Evolutionary conservation across 139 green algal species (phyloP).

Genomic region (Asterochloris sp.): DNA sequence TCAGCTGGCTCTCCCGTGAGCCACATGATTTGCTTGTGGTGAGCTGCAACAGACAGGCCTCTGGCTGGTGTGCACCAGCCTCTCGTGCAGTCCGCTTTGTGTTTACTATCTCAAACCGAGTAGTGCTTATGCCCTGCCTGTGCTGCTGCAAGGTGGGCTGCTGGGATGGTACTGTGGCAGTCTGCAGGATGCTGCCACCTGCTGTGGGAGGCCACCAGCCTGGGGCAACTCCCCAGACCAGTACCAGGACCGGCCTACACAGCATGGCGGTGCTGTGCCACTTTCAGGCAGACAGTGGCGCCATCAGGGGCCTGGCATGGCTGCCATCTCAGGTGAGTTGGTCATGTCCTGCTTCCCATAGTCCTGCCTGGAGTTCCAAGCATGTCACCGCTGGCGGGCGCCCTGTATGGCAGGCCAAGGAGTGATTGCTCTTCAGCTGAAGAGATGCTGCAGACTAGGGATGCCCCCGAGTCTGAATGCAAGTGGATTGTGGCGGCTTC

Average conservation of each 20-base stretch:
- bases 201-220: background rate
- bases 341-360: background rate
- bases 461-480: background rate
- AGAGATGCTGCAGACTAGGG: background rate
- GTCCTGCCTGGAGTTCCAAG: background rate
- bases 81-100: background rate
- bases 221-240: background rate
- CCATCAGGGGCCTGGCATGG: conserved; percentile 8
- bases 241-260: background rate
- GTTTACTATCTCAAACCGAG: background rate
- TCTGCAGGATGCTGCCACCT: conserved; percentile 1
- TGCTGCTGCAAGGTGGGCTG: conserved; percentile 1
- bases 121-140: background rate
- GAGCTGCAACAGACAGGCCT: background rate
- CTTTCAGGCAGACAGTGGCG: background rate
- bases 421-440: background rate
- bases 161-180: conserved; percentile 19
- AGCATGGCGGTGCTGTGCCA: conserved; percentile 15
- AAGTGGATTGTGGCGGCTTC: no score
- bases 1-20: background rate
- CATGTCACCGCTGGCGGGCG: background rate
- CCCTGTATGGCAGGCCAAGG: background rate
- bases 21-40: background rate
- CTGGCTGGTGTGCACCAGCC: background rate
- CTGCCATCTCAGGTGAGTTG: conserved; percentile 1